These are phyloP conservation scores for Mycena floridula DNA, from an alignment of 768 basidiomycete species.

Conservation along the genomic window DNA sequence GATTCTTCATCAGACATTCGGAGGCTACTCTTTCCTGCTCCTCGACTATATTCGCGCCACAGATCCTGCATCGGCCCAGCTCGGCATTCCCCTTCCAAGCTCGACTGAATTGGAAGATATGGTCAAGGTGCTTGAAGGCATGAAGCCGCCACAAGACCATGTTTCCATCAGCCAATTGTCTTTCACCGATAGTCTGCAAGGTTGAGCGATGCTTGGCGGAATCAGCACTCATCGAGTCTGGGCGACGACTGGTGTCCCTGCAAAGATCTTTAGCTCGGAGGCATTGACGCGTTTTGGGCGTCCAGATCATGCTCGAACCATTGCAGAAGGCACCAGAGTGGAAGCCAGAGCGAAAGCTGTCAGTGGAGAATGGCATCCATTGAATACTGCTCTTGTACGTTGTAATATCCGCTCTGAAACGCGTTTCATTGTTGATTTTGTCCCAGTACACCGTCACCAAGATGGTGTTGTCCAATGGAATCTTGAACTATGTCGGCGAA, in stretches of 20 bases:
- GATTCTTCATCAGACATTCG: no score
- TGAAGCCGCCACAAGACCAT: not conserved
- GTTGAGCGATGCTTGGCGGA: not conserved
- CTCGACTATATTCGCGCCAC: slow-evolving; percentile 5
- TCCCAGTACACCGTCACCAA: slow-evolving; percentile 2
- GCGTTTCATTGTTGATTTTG: slow-evolving; percentile 3
- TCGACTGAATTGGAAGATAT: slow-evolving; percentile 1
- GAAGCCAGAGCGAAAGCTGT: slow-evolving; percentile 3
- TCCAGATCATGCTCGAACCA: not conserved
- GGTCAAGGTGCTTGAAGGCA: not conserved
- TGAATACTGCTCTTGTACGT: slow-evolving; percentile 8
- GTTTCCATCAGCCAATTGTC: not conserved
- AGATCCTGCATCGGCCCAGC: slow-evolving; percentile 1
- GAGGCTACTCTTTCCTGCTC: slow-evolving; percentile 6
- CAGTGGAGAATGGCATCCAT: slow-evolving; percentile 8
- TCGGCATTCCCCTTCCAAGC: slow-evolving; percentile 6
- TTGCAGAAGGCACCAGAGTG: slow-evolving; percentile 3
- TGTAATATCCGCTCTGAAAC: not conserved
- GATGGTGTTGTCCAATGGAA: not conserved
- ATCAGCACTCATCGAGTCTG: not conserved
- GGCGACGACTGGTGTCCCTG: no score
- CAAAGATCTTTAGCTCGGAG: no score
- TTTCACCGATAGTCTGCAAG: slow-evolving; percentile 1
- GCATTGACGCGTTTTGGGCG: not conserved
- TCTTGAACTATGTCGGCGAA: slow-evolving; percentile 7